Percentiles rank a stretch among this genome's conserved stretches.
Evolutionary conservation across 768 basidiomycete species (phyloP).

Genomic region (Pisolithus albus): DNA sequence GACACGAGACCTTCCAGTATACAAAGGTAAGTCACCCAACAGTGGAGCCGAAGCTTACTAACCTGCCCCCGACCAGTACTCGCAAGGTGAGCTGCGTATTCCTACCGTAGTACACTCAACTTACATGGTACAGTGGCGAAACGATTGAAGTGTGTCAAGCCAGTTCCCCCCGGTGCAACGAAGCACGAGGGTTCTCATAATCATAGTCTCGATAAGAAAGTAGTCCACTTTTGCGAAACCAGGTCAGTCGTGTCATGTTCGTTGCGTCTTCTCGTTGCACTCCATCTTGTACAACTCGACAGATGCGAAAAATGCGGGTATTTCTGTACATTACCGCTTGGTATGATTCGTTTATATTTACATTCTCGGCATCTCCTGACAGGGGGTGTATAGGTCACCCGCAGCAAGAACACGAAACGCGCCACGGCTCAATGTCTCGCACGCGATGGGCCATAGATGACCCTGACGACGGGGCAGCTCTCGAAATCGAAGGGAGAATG

Average conservation of each 20-base stretch:
- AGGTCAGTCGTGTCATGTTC: conserved; percentile 24
- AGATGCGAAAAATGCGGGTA: conserved; percentile 53
- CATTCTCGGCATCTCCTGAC: too few relatives aligned
- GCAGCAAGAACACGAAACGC: conserved; percentile 52
- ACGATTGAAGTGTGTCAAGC: conserved; percentile 43
- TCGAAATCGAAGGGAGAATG: conserved; percentile 48
- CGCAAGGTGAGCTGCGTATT: conserved; percentile 35
- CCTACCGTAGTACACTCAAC: background rate
- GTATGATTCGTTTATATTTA: conserved; percentile 22
- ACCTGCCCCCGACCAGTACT: conserved; percentile 33
- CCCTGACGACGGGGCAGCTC: conserved; percentile 35
- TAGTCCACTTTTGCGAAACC: conserved; percentile 49
- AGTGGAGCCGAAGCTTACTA: too few relatives aligned
- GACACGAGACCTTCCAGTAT: conserved; percentile 54
- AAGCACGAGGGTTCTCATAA: conserved; percentile 42
- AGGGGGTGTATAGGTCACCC: conserved; percentile 37
- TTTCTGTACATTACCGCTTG: conserved; percentile 47
- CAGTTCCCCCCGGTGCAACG: conserved; percentile 36
- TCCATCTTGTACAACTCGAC: conserved; percentile 1
- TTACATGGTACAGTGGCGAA: conserved; percentile 33
- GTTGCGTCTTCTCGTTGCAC: background rate
- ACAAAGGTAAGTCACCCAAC: conserved; percentile 40
- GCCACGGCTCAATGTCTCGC: conserved; percentile 55
- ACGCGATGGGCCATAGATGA: conserved; percentile 51
- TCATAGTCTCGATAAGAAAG: conserved; percentile 37